These are phyloP conservation scores for Stachybotrys echinatus DNA, from an alignment of 2,329 filamentous ascomycete genomes.

Conservation along the genomic window DNA sequence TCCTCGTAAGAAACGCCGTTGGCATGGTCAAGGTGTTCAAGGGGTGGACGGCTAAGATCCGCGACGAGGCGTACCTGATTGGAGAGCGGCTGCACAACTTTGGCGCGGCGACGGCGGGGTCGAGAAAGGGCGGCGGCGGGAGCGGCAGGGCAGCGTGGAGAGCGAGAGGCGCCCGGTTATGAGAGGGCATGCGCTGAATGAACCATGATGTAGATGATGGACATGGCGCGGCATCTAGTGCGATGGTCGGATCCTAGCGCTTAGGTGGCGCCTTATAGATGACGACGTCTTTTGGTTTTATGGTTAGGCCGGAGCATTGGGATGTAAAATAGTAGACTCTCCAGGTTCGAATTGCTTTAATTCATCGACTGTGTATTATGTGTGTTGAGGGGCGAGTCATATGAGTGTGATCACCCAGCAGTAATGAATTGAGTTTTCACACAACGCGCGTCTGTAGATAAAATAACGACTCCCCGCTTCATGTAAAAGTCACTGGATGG, in stretches of 20 bases:
- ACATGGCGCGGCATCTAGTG: not conserved
- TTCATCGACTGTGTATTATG: too few species aligned
- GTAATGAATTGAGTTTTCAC: too few species aligned
- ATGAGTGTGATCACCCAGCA: too few species aligned
- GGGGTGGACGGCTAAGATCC: constrained; percentile 73
- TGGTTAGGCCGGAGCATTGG: not conserved
- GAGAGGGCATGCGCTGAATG: not conserved
- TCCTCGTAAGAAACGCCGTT: constrained; percentile 36
- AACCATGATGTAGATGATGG: not conserved
- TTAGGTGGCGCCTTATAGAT: not conserved
- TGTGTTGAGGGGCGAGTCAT: too few species aligned
- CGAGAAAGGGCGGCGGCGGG: constrained; percentile 19
- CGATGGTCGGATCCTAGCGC: not conserved
- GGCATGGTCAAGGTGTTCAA: constrained; percentile 58
- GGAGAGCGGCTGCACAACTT: constrained; percentile 95
- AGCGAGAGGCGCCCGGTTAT: constrained; percentile 22
- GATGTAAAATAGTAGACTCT: not conserved
- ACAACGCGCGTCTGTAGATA: too few species aligned
- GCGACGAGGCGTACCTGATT: constrained; percentile 94
- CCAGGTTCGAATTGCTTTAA: not conserved
- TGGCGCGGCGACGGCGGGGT: constrained; percentile 43
- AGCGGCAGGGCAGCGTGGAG: constrained; percentile 23
- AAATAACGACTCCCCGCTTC: too few species aligned
- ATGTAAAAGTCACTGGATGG: too few species aligned
- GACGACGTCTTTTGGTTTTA: not conserved